phyloP scores from a whole-genome alignment of 306 rosid species.

The Cucumis sativus region Cucumber_9930_V3 NC_026656.2:10915001-10915500 shows the following conservation, averaged over 20 bases:
- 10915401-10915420: not conserved
- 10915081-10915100: constrained; percentile 8
- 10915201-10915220: not conserved
- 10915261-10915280: not conserved
- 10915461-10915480: too few relatives aligned
- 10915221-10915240: not conserved
- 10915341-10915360: too few relatives aligned
- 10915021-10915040: not conserved
- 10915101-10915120: not conserved
- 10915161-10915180: not conserved
- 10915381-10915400: not conserved
- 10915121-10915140: not conserved
- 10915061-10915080: not conserved
- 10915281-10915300: too few relatives aligned
- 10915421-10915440: not conserved
- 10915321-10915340: not conserved
- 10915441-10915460: too few relatives aligned
- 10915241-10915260: not conserved
- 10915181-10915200: not conserved
- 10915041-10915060: not conserved
- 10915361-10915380: not conserved
- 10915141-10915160: not conserved
- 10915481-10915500: not conserved
- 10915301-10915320: not conserved
- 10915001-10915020: not conserved